phyloP scores from a whole-genome alignment of 148 eudicot genomes.

The Arbutus unedo region DNA sequence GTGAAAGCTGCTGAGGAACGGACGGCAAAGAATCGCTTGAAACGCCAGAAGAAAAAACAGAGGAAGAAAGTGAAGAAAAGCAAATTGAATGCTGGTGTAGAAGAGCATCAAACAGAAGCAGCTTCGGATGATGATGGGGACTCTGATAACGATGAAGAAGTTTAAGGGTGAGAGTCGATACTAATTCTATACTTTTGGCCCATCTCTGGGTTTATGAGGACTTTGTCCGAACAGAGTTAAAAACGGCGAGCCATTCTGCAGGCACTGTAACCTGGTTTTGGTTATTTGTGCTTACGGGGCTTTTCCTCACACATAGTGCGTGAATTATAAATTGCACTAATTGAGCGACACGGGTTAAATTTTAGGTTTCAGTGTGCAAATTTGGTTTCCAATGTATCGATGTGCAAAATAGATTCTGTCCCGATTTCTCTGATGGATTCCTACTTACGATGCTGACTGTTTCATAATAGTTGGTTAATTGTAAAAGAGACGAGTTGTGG shows the following conservation, averaged over 20 bases:
- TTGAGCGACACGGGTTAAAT: not conserved
- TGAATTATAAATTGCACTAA: too few relatives aligned
- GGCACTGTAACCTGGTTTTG: not conserved
- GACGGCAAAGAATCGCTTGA: slow-evolving; percentile 83
- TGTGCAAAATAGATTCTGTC: not conserved
- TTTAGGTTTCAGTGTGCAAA: not conserved
- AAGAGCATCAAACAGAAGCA: slow-evolving; percentile 36
- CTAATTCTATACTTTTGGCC: not conserved
- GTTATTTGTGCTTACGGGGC: not conserved
- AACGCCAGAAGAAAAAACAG: slow-evolving; percentile 90
- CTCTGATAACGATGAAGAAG: slow-evolving; percentile 41
- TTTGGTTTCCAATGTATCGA: not conserved
- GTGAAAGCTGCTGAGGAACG: slow-evolving; percentile 83
- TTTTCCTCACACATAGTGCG: not conserved
- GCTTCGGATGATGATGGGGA: slow-evolving; percentile 54
- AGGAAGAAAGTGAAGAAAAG: slow-evolving; percentile 62
- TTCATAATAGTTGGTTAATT: not conserved
- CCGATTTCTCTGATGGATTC: not conserved
- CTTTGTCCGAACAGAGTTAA: not conserved
- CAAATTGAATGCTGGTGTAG: slow-evolving; percentile 38
- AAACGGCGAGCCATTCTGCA: not conserved
- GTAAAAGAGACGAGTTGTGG: not conserved
- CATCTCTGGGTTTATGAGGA: not conserved
- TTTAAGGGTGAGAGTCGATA: slow-evolving; percentile 7
- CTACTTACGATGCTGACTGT: not conserved